Evolutionary conservation across 257 asterid genomes (phyloP), one percentile per base, ranked within the genome.

Genomic region (Prunella vulgaris): DNA sequence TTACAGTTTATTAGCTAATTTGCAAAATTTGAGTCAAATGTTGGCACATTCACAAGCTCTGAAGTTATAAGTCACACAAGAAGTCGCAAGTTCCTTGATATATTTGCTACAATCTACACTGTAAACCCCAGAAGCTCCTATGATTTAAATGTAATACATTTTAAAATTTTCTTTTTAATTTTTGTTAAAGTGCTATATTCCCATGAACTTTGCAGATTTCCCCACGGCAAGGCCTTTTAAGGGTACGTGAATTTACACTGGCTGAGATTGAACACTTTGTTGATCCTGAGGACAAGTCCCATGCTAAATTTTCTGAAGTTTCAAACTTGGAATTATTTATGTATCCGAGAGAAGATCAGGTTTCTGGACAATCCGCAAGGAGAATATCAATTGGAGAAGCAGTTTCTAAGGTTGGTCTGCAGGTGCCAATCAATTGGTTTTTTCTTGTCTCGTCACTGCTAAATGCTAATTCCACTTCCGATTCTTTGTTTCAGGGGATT

Each of bases 191-290:
- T n/a, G n/a, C n/a, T n/a, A n/a, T n/a, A n/a, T n/a, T n/a, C n/a
- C n/a, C n/a, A n/a, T n/a, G n/a, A n/a, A 38, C 25, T 52, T 49
- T 80, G 69, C 85, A 87, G 91, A 88, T 88, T 25, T 85, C 95
- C 27, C 92, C 95, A 22, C 74, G 95, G 3, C 89, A 87, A 85
- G 95, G 95, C 46, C 92, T 85, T 65, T 68, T 85, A 66, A 84
- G 92, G 78, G 90, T 85, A 18, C 95, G 87, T 58, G 95, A 88
- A 69, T 88, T 85, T 69, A 88, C 92, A 4, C 69, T 85, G 15
- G 92, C 90, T 56, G 91, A 88, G 80, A 85, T 88, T 74, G 95
- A 88, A 74, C 95, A 85, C 74, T 88, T 88, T 76, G 88, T 88
- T 57, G 92, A 88, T 71, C 92, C 90, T 46, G 77, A 80, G 20